phyloP scores from a whole-genome alignment of 257 asterid genomes.

The Apocynum venetum region DNA sequence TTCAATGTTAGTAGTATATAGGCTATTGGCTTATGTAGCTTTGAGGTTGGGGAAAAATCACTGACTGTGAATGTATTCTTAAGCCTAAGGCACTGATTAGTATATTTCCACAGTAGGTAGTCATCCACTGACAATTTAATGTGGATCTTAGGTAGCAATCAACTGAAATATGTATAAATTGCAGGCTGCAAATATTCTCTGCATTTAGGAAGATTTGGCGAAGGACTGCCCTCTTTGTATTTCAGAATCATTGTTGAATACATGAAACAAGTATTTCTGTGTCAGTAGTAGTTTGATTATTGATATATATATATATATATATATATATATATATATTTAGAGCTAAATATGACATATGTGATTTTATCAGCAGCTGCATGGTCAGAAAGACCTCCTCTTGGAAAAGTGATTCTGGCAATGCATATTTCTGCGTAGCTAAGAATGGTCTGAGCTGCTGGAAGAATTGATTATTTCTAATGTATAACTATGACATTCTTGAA shows the following conservation, averaged over 20 bases:
- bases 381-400: too few species aligned
- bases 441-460: too few species aligned
- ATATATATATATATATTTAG: too few species aligned
- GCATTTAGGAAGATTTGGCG: neutral
- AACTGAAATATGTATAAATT: conserved; percentile 6
- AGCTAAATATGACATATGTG: too few species aligned
- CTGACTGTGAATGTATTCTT: conserved; percentile 21
- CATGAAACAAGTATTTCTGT: neutral
- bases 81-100: conserved; percentile 12
- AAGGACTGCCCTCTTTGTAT: neutral
- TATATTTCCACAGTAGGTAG: neutral
- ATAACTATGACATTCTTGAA: too few species aligned
- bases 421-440: too few species aligned
- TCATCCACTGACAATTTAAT: conserved; percentile 4
- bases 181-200: neutral
- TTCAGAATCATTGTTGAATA: neutral
- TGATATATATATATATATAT: too few species aligned
- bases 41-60: conserved; percentile 51
- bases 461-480: too few species aligned
- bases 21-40: conserved; percentile 75
- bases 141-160: neutral
- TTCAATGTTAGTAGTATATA: conserved; percentile 69
- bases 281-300: neutral
- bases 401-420: too few species aligned
- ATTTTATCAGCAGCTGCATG: too few species aligned